Conservation (phyloP, 176 grass and related monocot species). For the Microstegium vimineum region DNA sequence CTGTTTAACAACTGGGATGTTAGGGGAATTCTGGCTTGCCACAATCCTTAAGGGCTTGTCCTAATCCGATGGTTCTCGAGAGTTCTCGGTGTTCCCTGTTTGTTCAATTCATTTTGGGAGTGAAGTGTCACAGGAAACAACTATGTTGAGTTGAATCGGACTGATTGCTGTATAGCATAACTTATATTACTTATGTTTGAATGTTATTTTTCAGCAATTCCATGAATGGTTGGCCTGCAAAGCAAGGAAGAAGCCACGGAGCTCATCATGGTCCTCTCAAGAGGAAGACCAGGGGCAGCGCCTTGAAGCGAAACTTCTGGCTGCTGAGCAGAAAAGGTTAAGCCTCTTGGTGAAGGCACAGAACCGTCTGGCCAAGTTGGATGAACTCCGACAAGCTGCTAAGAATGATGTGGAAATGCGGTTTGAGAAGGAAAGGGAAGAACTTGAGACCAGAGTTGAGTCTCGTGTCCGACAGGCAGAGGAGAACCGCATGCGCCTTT, state of each 20-base stretch:
- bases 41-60: not conserved
- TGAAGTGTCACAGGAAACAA: not conserved
- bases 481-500: constrained; percentile 71
- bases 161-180: not conserved
- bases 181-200: constrained; percentile 10
- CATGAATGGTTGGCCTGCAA: constrained; percentile 90
- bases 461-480: constrained; percentile 88
- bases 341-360: constrained; percentile 79
- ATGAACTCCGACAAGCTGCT: constrained; percentile 81
- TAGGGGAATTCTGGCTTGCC: not conserved
- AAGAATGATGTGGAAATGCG: constrained; percentile 76
- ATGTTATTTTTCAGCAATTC: constrained; percentile 75
- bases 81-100: not conserved
- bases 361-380: constrained; percentile 68
- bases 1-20: not conserved
- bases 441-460: constrained; percentile 78
- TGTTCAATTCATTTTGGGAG: not conserved
- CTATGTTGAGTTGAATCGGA: not conserved
- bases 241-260: constrained; percentile 89
- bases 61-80: not conserved
- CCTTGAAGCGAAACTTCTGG: constrained; percentile 85
- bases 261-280: constrained; percentile 96
- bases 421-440: constrained; percentile 88
- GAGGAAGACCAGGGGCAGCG: constrained; percentile 86
- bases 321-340: constrained; percentile 93